Base-by-base conservation (phyloP, 306 rosid species). In the Urtica urens region DNA sequence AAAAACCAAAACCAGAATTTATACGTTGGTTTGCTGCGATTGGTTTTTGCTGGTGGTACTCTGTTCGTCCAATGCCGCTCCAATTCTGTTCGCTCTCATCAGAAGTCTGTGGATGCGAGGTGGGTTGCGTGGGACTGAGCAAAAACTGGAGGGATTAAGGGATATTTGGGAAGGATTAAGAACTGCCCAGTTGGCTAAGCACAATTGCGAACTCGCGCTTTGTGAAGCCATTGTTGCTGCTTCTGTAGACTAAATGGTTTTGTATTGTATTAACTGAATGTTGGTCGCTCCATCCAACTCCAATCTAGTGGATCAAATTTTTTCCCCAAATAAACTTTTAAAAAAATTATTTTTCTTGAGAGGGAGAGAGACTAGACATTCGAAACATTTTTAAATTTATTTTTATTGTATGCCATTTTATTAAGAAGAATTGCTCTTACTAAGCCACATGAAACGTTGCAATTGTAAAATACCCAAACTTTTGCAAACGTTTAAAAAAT, bases 31-130 rank as follows among this genome's bases (percentile, higher is more conserved):
- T 77, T 75, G 67, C 4, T 44, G 55, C 7, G 68, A 49, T 21
- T 72, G n/a, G n/a, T 77, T 51, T 67, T 59, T 13, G 10, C 48
- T 39, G 51, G 79, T 30, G 44, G 75, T 61, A 58, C 51, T 64
- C 52, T 68, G 67, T 51, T 66, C 87, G 46, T 80, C 86, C n/a
- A 73, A 53, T 42, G 73, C 31, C 26, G 96, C 90, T 55, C 77
- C 60, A 16, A 35, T 16, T 41, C 56, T 67, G 71, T 56, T 76
- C 28, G 59, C 6, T 54, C 63, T 58, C 43, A 56, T 58, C 43
- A 56, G 51, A 52, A 74, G 65, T 51, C 63, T 55, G 27, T 67
- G 57, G 40, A 57, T 57, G 23, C 65, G 54, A 16, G 23, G 62
- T 10, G 42, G 44, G 18, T 43, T 48, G 7, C 14, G 25, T 41